Conservation (phyloP, 2,329 filamentous ascomycete species). For the Elsinoe perseae region DNA sequence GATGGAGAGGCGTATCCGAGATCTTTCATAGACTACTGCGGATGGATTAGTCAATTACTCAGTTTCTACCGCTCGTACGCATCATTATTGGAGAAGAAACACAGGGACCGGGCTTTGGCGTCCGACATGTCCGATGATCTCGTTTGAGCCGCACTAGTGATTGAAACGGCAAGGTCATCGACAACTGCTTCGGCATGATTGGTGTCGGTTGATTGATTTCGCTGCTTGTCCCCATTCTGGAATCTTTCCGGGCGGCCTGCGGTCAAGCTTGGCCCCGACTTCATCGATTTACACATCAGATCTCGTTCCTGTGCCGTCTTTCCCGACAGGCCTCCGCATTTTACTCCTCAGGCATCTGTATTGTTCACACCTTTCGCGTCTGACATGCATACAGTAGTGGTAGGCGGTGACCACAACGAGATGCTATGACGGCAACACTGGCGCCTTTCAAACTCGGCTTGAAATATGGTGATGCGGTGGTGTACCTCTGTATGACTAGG, state of each 20-base stretch:
- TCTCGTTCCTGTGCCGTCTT: background rate
- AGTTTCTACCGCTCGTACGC: background rate
- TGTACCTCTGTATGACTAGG: too few relatives aligned
- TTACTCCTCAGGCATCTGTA: background rate
- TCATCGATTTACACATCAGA: background rate
- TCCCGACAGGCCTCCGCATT: background rate
- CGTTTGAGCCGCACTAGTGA: constrained; percentile 6
- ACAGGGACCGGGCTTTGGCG: background rate
- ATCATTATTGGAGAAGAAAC: constrained; percentile 8
- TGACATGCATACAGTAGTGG: background rate
- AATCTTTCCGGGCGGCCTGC: background rate
- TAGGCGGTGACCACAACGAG: too few relatives aligned
- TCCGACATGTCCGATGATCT: background rate
- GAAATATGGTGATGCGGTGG: too few relatives aligned
- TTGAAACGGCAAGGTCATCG: constrained; percentile 4
- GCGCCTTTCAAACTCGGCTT: too few relatives aligned
- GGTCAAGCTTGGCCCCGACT: background rate
- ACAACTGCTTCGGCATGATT: background rate
- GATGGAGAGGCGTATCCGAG: background rate
- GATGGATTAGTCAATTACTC: constrained; percentile 1
- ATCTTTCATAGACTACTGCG: background rate
- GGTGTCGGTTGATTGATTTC: background rate
- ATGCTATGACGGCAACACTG: too few relatives aligned
- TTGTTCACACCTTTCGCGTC: background rate
- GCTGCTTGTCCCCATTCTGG: background rate